phyloP scores from a whole-genome alignment of 306 rosid species.

The Ormosia emarginata region DNA sequence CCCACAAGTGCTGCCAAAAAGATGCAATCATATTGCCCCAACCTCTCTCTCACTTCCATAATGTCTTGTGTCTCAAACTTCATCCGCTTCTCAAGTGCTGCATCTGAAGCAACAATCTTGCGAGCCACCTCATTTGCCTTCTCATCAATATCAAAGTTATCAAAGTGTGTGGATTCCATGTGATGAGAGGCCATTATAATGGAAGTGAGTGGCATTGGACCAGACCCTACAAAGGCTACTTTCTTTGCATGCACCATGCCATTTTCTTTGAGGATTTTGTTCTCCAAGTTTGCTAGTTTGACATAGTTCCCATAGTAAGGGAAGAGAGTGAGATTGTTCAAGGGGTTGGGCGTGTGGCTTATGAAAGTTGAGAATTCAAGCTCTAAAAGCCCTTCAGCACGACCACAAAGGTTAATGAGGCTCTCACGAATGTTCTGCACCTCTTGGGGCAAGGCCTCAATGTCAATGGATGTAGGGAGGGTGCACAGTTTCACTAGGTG shows the following conservation, averaged over 20 bases:
- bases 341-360: constrained; percentile 37
- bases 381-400: constrained; percentile 73
- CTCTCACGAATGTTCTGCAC: constrained; percentile 44
- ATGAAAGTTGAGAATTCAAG: constrained; percentile 62
- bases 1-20: constrained; percentile 83
- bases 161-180: constrained; percentile 58
- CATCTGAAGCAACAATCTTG: constrained; percentile 43
- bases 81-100: constrained; percentile 62
- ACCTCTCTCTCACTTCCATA: constrained; percentile 48
- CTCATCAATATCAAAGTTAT: constrained; percentile 58
- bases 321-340: constrained; percentile 50
- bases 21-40: constrained; percentile 65
- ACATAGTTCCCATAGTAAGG: constrained; percentile 72
- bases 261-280: constrained; percentile 42
- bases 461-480: constrained; percentile 53
- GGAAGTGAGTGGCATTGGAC: constrained; percentile 81
- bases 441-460: constrained; percentile 45
- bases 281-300: constrained; percentile 55
- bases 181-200: constrained; percentile 62
- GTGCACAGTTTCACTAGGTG: constrained; percentile 59
- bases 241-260: constrained; percentile 43
- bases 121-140: constrained; percentile 60
- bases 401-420: constrained; percentile 53
- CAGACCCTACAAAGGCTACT: constrained; percentile 74
- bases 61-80: constrained; percentile 55